These are phyloP conservation scores for Fonsecaea nubica DNA, from an alignment of 2,329 filamentous ascomycete genomes.

Conservation along the genomic window DNA sequence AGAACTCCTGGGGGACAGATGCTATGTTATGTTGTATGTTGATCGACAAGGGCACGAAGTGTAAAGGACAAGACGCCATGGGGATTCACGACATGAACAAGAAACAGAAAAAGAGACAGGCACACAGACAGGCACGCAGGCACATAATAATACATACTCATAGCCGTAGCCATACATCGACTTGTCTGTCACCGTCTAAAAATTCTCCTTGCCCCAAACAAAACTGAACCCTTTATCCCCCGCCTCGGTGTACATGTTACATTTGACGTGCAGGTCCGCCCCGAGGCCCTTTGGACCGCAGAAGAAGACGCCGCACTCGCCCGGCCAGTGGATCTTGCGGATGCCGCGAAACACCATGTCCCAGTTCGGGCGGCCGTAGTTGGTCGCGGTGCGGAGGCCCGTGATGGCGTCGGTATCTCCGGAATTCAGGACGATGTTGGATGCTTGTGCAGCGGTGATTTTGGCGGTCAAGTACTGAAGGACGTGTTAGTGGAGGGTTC, in stretches of 20 bases:
- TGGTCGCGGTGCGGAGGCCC: slow-evolving; percentile 79
- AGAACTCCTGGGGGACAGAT: no score
- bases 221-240: slow-evolving; percentile 61
- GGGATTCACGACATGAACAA: no score
- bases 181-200: slow-evolving; percentile 41
- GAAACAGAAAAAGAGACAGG: no score
- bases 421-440: slow-evolving; percentile 87
- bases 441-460: slow-evolving; percentile 83
- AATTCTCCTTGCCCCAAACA: slow-evolving; percentile 61
- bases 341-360: slow-evolving; percentile 87
- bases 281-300: slow-evolving; percentile 82
- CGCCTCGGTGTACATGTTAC: slow-evolving; percentile 80
- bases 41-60: no score
- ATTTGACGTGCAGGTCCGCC: slow-evolving; percentile 78
- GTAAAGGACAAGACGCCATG: no score
- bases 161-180: no score
- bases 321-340: slow-evolving; percentile 75
- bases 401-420: slow-evolving; percentile 85
- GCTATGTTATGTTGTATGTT: no score
- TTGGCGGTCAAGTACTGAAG: slow-evolving; percentile 77
- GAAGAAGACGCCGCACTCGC: slow-evolving; percentile 81
- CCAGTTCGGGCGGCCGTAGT: slow-evolving; percentile 87
- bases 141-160: no score
- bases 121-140: no score
- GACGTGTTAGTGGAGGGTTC: background rate